A percentile compares a stretch with the other conserved stretches of the same genome.
These are phyloP conservation scores for Polytrichum commune DNA, from an alignment of 225 moss, liverwort and hornwort genomes.

Conservation along the genomic window DNA sequence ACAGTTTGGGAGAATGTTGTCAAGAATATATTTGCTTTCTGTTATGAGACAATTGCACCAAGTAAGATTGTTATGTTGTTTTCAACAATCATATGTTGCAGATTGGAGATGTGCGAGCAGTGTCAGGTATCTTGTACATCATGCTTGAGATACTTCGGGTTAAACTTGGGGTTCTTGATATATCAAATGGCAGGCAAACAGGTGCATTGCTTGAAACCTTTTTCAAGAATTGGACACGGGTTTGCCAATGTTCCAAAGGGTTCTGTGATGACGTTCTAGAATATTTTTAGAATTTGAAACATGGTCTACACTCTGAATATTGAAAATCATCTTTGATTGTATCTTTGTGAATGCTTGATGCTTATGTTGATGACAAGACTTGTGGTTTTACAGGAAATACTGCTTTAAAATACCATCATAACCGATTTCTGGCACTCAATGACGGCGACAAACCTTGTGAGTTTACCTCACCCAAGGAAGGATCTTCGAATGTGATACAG, in stretches of 20 bases:
- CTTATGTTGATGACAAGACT: background rate
- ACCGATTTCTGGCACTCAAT: conserved; percentile 20
- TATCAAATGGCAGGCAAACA: conserved; percentile 17
- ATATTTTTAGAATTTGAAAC: background rate
- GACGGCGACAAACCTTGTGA: conserved; percentile 32
- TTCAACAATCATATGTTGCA: background rate
- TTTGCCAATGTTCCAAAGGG: background rate
- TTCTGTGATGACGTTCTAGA: background rate
- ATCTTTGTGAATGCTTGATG: background rate
- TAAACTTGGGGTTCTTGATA: conserved; percentile 32
- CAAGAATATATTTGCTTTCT: background rate
- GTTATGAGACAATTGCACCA: background rate
- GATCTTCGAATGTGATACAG: background rate
- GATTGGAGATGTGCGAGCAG: conserved; percentile 18
- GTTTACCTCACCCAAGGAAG: background rate
- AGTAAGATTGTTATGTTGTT: background rate
- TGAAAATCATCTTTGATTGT: background rate
- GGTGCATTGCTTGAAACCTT: conserved; percentile 8
- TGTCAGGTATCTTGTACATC: background rate
- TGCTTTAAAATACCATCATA: conserved; percentile 12
- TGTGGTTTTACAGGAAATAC: conserved; percentile 13
- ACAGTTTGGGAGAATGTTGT: too few relatives aligned
- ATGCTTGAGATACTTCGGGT: conserved; percentile 20
- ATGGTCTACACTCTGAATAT: background rate
- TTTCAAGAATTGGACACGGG: too few relatives aligned